Evolutionary conservation across 1,139 yeast genomes (phyloP), one percentile per base, ranked within the genome.

Genomic region (Eremothecium cymbalariae): DNA sequence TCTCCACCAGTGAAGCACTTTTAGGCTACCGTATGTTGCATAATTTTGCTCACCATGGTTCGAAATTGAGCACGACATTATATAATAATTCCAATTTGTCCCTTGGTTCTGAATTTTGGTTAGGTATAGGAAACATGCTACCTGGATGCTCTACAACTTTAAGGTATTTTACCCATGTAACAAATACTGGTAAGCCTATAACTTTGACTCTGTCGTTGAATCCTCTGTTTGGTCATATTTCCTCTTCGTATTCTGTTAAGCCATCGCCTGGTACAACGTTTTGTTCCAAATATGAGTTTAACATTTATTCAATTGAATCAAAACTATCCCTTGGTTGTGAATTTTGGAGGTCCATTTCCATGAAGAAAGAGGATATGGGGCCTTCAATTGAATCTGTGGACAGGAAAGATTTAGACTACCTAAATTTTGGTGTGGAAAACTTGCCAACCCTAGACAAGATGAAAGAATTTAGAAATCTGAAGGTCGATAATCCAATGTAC

Each of bases 1-100:
- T 77, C 56, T 82, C 94, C n/a, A 79, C 95, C 6, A 84, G 83
- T 47, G 97, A 90, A 50, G 75, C 88, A 0, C 64, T 93, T n/a
- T 49, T 85, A 18, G 98, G 98, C 0, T 71, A 84, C 43, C 63
- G 97, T 38, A 76, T 81, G 32, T 64, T 88, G 33, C 85, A 84
- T 57, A 84, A 82, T 47, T 65, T 85, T 39, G 54, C 62, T 3
- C 62, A 66, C 7, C 51, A 62, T 23, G 56, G 59, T 27, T 51
- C 59, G 28, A 59, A 55, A 37, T 15, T 30, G 8, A 5, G 7
- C 14, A 62, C 55, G 24, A 56, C 62, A 4, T 49, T 62, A 6
- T 64, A 64, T 46, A 60, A 62, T 44, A 59, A 64, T 40, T 64
- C 70, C 11, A 57, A 64, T 2, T 57, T 78, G 2, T 77, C 90